Evolutionary conservation across 495 filamentous ascomycete genomes (phyloP).

Genomic region (Neurospora tetrasperma): DNA sequence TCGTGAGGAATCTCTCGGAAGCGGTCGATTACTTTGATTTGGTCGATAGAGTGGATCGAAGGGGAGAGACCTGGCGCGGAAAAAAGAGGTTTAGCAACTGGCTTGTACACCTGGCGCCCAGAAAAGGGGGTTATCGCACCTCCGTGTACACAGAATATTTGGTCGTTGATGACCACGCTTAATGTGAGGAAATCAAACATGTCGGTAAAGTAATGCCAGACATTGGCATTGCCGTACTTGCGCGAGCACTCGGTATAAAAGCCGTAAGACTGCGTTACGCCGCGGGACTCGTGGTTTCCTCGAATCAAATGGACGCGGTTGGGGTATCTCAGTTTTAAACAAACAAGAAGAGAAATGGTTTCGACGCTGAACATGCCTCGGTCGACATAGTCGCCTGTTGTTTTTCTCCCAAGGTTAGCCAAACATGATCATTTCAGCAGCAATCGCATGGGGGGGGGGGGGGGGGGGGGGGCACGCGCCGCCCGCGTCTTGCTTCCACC

Average conservation of each 20-base stretch:
- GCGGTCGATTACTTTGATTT: constrained; percentile 98
- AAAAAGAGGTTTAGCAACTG: background rate
- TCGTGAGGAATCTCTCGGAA: constrained; percentile 98
- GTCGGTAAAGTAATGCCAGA: constrained; percentile 99
- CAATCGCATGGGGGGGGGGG: background rate
- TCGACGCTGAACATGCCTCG: constrained; percentile 94
- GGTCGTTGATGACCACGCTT: constrained; percentile 94
- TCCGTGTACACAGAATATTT: constrained; percentile 98
- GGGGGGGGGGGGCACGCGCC: background rate
- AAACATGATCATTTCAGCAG: background rate
- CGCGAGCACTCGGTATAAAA: constrained; percentile 97
- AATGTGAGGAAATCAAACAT: constrained; percentile 99
- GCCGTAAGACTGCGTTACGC: constrained; percentile 96
- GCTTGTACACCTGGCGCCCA: background rate
- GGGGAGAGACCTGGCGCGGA: constrained; percentile 60
- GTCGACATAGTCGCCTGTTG: constrained; percentile 86
- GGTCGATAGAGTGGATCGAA: constrained; percentile 95
- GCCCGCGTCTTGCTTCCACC: background rate
- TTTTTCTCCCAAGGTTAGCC: background rate
- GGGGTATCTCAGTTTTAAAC: constrained; percentile 88
- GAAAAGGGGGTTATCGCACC: constrained; percentile 28
- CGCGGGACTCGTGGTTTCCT: constrained; percentile 93
- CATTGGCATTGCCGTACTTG: constrained; percentile 95
- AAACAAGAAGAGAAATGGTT: constrained; percentile 91
- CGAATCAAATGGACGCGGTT: constrained; percentile 86